phyloP scores from a whole-genome alignment of 306 rosid genomes.

The Dalbergia oliveri region DNA sequence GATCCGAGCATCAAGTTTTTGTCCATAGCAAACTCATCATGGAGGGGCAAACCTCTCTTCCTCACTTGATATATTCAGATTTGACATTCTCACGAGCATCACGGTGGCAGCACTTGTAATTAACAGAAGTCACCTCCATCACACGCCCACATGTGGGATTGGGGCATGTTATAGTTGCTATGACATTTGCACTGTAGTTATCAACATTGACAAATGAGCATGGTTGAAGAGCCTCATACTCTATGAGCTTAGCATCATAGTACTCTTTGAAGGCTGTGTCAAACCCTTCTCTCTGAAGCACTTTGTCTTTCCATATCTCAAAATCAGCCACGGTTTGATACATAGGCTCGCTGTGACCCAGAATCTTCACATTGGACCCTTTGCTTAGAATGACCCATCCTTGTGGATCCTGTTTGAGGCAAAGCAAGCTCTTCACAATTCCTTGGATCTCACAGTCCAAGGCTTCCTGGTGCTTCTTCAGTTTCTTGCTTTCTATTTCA shows the following conservation, averaged over 20 bases:
- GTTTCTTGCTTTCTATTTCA: conserved; percentile 51
- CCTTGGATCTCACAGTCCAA: conserved; percentile 47
- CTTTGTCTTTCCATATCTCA: conserved; percentile 44
- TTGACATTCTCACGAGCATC: conserved; percentile 31
- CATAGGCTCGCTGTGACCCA: conserved; percentile 48
- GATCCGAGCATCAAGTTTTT: neutral
- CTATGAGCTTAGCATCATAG: conserved; percentile 37
- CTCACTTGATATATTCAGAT: conserved; percentile 4
- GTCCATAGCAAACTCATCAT: conserved; percentile 10
- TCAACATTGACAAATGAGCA: conserved; percentile 25
- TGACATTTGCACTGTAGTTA: conserved; percentile 28
- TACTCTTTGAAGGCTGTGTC: conserved; percentile 47
- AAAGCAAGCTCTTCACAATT: conserved; percentile 44
- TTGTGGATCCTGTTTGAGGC: conserved; percentile 44
- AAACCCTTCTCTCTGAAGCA: conserved; percentile 44
- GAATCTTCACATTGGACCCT: conserved; percentile 42
- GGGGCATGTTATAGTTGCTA: conserved; percentile 51
- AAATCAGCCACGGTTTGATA: conserved; percentile 45
- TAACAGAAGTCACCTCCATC: conserved; percentile 50
- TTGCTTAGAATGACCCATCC: conserved; percentile 52
- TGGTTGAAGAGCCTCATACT: conserved; percentile 30
- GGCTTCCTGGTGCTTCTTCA: conserved; percentile 43
- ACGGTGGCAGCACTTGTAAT: conserved; percentile 51
- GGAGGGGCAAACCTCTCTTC: neutral
- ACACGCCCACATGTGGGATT: conserved; percentile 51